Conservation (phyloP, 441 rosid genomes). For the Biscutella laevigata region DNA sequence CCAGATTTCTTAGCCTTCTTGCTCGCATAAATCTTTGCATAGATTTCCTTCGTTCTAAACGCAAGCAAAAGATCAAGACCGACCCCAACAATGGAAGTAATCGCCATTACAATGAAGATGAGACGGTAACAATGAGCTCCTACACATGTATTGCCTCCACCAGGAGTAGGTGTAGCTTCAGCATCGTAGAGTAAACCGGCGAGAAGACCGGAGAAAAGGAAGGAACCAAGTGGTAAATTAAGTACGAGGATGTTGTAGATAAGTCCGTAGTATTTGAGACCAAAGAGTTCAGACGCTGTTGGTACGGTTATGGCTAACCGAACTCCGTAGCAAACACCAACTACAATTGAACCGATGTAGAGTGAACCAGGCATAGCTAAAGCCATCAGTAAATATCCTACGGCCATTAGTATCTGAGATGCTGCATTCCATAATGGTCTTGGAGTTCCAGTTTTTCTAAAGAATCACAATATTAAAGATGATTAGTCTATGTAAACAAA, state of each 20-base stretch:
- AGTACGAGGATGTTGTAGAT: conserved; percentile 47
- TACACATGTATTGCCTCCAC: conserved; percentile 44
- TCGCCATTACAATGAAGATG: conserved; percentile 41
- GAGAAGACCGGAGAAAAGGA: conserved; percentile 50
- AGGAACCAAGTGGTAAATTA: conserved; percentile 47
- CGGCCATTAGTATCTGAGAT: conserved; percentile 40
- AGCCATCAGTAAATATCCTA: conserved; percentile 40
- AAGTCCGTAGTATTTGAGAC: conserved; percentile 46
- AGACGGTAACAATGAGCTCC: conserved; percentile 46
- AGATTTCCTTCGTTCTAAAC: conserved; percentile 31
- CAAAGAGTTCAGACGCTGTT: conserved; percentile 46
- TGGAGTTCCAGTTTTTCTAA: too few species aligned
- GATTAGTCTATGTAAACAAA: background rate
- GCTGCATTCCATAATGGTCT: conserved; percentile 50
- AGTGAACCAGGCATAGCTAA: conserved; percentile 43
- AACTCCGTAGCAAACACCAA: conserved; percentile 46
- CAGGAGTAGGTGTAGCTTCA: conserved; percentile 29
- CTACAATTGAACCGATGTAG: conserved; percentile 41
- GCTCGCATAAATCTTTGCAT: conserved; percentile 31
- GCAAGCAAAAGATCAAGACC: conserved; percentile 37
- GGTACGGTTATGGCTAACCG: conserved; percentile 46
- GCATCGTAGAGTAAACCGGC: conserved; percentile 45
- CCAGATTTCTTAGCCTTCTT: conserved; percentile 19
- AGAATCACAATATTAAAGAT: too few species aligned
- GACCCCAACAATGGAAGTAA: conserved; percentile 33